These are phyloP conservation scores for Fusarium domesticum DNA, from an alignment of 2,329 filamentous ascomycete species.

Conservation along the genomic window DNA sequence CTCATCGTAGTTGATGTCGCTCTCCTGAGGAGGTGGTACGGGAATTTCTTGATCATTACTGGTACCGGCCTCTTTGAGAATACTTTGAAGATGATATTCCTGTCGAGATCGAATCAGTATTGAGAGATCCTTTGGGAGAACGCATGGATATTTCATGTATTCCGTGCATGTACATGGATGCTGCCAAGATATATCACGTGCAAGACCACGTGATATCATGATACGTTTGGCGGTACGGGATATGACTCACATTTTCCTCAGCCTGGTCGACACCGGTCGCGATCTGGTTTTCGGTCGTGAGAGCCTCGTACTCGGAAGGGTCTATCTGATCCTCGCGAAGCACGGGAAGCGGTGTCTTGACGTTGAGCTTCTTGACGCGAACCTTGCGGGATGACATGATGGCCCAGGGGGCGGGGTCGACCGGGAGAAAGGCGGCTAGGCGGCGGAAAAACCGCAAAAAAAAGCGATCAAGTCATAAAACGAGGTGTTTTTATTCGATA, in stretches of 20 bases:
- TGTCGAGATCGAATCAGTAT: constrained; percentile 42
- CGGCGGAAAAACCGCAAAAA: constrained; percentile 59
- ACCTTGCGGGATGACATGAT: constrained; percentile 66
- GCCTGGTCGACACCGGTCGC: constrained; percentile 96
- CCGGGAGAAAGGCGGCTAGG: constrained; percentile 39
- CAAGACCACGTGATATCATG: constrained; percentile 47
- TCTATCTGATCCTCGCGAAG: constrained; percentile 91
- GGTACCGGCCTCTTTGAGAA: constrained; percentile 56
- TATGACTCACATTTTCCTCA: constrained; percentile 86
- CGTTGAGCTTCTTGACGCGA: constrained; percentile 86
- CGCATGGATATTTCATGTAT: neutral
- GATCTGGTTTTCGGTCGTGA: constrained; percentile 79
- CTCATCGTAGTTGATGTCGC: constrained; percentile 77
- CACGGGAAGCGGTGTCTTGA: constrained; percentile 83
- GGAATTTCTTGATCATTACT: constrained; percentile 62
- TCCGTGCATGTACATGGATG: neutral
- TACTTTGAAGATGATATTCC: constrained; percentile 95
- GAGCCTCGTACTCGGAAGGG: constrained; percentile 77
- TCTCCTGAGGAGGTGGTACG: constrained; percentile 62
- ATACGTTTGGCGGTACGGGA: constrained; percentile 27
- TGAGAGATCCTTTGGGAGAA: neutral
- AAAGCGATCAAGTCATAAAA: constrained; percentile 63
- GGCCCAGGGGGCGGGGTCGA: constrained; percentile 38
- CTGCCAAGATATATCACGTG: constrained; percentile 42
- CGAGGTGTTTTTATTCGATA: constrained; percentile 52